Evolutionary conservation across 2,329 filamentous ascomycete species (phyloP).

Genomic region (Rutstroemia sp.): DNA sequence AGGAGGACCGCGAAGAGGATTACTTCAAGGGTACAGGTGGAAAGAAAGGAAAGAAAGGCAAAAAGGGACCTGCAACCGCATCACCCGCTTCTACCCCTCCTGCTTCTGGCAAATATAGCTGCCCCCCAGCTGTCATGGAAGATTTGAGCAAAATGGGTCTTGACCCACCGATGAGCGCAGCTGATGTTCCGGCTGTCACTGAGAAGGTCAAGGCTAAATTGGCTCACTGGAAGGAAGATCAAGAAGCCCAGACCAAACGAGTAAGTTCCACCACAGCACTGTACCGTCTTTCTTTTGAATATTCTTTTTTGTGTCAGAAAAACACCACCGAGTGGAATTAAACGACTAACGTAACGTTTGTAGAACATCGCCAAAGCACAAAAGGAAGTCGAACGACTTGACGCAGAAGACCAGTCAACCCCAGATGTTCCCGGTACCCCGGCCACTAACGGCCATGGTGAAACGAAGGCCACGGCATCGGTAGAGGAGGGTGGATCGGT

Average conservation of each 20-base stretch:
- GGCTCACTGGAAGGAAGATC: slow-evolving; percentile 83
- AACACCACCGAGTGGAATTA: too few relatives aligned
- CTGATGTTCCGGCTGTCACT: slow-evolving; percentile 68
- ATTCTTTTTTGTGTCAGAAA: too few relatives aligned
- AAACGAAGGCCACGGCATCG: slow-evolving; percentile 34
- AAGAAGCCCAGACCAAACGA: slow-evolving; percentile 81
- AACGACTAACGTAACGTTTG: slow-evolving; percentile 28
- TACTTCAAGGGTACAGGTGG: slow-evolving; percentile 68
- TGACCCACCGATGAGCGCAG: slow-evolving; percentile 78
- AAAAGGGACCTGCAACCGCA: slow-evolving; percentile 53
- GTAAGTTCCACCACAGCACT: slow-evolving; percentile 44
- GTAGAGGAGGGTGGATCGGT: slow-evolving; percentile 25
- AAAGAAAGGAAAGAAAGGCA: slow-evolving; percentile 85
- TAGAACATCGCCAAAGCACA: slow-evolving; percentile 96
- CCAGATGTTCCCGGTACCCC: slow-evolving; percentile 33
- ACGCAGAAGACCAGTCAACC: slow-evolving; percentile 51
- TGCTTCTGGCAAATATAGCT: slow-evolving; percentile 60
- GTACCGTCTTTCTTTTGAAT: neutral
- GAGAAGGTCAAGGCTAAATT: slow-evolving; percentile 94
- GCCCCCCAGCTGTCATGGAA: slow-evolving; percentile 86
- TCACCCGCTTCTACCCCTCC: slow-evolving; percentile 37
- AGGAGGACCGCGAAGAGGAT: slow-evolving; percentile 87
- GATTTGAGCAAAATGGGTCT: slow-evolving; percentile 79
- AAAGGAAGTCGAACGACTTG: slow-evolving; percentile 87
- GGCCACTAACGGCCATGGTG: slow-evolving; percentile 42